phyloP scores from a whole-genome alignment of 495 filamentous ascomycete species.

The Bacidia gigantensis region DNA sequence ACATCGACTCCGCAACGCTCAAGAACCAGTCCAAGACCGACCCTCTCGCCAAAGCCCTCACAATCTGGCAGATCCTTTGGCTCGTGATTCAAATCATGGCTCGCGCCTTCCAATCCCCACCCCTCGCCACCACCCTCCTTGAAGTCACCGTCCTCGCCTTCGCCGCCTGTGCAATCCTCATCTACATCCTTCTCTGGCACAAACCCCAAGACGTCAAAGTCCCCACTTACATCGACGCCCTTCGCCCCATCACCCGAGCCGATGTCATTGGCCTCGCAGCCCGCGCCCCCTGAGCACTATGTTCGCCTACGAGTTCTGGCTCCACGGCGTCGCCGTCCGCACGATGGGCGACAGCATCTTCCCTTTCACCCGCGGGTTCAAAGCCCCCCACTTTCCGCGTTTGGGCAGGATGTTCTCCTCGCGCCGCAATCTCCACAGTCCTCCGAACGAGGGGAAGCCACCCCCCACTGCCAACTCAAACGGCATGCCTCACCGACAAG shows the following conservation, averaged over 20 bases:
- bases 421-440: too few species aligned
- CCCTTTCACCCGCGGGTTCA: conserved; percentile 6
- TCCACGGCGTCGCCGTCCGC: conserved; percentile 8
- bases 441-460: neutral
- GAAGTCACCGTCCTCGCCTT: conserved; percentile 18
- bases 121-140: conserved; percentile 4
- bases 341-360: conserved; percentile 5
- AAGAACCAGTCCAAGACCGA: conserved; percentile 16
- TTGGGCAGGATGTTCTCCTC: neutral
- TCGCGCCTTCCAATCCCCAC: conserved; percentile 5
- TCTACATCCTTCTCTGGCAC: conserved; percentile 9
- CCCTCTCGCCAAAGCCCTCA: conserved; percentile 19
- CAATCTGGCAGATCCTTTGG: conserved; percentile 20
- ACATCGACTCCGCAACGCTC: neutral
- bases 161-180: conserved; percentile 10
- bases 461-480: neutral
- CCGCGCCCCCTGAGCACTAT: conserved; percentile 1
- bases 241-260: neutral
- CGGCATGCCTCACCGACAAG: neutral
- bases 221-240: conserved; percentile 5
- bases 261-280: conserved; percentile 6
- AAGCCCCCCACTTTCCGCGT: neutral
- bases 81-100: conserved; percentile 19
- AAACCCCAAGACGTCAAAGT: conserved; percentile 12
- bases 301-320: conserved; percentile 6